Conservation (phyloP, 768 basidiomycete species). For the Multifurca ochricompacta region DNA sequence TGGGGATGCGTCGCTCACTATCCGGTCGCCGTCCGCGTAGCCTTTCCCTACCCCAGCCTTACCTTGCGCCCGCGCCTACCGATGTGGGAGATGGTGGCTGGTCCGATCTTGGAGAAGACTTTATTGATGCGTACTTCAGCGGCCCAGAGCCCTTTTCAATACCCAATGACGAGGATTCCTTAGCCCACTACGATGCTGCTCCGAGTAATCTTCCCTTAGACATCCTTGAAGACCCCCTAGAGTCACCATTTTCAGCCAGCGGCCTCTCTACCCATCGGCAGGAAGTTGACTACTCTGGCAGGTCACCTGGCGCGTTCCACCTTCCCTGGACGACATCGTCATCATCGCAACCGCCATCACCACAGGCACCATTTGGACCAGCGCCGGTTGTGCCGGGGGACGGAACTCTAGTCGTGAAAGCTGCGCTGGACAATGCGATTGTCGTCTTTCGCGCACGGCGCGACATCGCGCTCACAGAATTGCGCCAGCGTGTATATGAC, state of each 20-base stretch:
- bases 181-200: background rate
- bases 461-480: constrained; percentile 39
- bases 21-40: constrained; percentile 8
- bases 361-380: constrained; percentile 16
- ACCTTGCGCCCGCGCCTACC: constrained; percentile 20
- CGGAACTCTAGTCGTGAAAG: constrained; percentile 50
- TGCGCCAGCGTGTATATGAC: constrained; percentile 52
- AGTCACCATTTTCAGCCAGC: background rate
- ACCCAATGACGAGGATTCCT: background rate
- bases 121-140: constrained; percentile 36
- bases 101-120: constrained; percentile 27
- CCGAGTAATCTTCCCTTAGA: background rate
- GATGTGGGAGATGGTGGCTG: constrained; percentile 23
- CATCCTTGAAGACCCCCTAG: background rate
- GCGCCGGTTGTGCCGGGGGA: background rate
- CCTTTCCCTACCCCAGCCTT: constrained; percentile 16
- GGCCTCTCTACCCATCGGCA: background rate
- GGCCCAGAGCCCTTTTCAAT: constrained; percentile 24
- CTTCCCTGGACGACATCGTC: background rate
- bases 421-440: constrained; percentile 50
- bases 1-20: background rate
- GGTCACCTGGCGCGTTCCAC: background rate
- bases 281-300: background rate
- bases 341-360: background rate
- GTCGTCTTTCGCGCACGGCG: constrained; percentile 52